A percentile compares a stretch with the other conserved stretches of the same genome.
Conservation (phyloP, 768 basidiomycete species). For the Naganishia vaughanmartiniae region DNA sequence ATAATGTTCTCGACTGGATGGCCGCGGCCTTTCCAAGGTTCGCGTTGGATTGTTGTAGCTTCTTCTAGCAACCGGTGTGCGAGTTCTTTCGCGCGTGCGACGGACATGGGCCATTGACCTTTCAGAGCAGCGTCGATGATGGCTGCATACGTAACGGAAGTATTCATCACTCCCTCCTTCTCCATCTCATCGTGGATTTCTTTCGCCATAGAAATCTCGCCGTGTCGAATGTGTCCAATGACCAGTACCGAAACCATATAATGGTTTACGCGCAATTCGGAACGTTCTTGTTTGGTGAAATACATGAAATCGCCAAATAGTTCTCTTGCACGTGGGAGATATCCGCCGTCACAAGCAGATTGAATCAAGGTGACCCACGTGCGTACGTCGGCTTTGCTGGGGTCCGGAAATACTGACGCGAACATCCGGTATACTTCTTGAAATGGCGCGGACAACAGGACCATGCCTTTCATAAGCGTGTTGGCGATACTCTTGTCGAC, state of each 20-base stretch:
- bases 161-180: constrained; percentile 64
- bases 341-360: constrained; percentile 72
- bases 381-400: constrained; percentile 56
- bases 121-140: constrained; percentile 66
- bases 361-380: constrained; percentile 75
- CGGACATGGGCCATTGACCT: constrained; percentile 46
- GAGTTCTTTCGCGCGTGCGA: constrained; percentile 18
- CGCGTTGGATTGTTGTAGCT: constrained; percentile 2
- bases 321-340: constrained; percentile 59
- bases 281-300: background rate
- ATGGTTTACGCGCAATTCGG: constrained; percentile 7
- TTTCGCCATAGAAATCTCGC: constrained; percentile 61
- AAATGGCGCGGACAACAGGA: constrained; percentile 76
- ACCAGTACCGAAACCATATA: constrained; percentile 43
- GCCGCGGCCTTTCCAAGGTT: constrained; percentile 29
- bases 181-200: constrained; percentile 71
- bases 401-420: constrained; percentile 40
- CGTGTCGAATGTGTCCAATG: constrained; percentile 64
- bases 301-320: constrained; percentile 20
- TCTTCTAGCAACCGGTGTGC: constrained; percentile 4
- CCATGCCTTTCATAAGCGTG: constrained; percentile 76
- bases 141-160: constrained; percentile 65
- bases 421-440: constrained; percentile 64
- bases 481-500: constrained; percentile 61
- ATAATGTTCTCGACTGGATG: constrained; percentile 39